These are phyloP conservation scores for Euphorbia pulcherrima DNA, from an alignment of 345 rosid species.

Conservation along the genomic window DNA sequence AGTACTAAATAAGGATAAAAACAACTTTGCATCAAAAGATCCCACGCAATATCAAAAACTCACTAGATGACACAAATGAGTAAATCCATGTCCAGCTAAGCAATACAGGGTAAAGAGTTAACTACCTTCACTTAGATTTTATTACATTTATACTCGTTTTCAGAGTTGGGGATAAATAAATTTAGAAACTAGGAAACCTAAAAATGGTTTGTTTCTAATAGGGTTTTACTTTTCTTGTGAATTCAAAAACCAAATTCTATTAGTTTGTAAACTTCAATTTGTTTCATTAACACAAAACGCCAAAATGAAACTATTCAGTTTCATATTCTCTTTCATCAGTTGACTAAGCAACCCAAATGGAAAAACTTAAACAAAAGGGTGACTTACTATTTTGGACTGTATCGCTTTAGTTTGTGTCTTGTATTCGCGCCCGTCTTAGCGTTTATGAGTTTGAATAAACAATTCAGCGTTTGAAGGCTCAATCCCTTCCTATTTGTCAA, in stretches of 20 bases:
- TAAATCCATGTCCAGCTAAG: neutral
- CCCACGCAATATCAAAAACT: conserved; percentile 6
- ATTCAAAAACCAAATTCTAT: neutral
- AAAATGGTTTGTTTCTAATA: neutral
- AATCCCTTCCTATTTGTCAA: too few relatives aligned
- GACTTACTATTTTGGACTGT: too few relatives aligned
- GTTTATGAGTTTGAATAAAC: too few relatives aligned
- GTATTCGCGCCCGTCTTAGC: too few relatives aligned
- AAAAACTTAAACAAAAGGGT: neutral
- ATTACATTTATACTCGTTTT: neutral
- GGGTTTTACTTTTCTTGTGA: neutral
- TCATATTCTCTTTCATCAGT: conserved; percentile 8
- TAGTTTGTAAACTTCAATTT: neutral
- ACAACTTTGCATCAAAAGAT: conserved; percentile 4
- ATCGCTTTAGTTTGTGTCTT: too few relatives aligned
- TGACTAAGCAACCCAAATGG: conserved; percentile 8
- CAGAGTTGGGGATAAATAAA: neutral
- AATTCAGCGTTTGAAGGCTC: too few relatives aligned
- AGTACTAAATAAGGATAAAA: neutral
- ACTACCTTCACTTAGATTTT: neutral
- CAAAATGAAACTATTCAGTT: neutral
- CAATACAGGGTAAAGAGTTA: conserved; percentile 4
- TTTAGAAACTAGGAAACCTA: neutral
- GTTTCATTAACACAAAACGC: neutral
- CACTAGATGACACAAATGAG: conserved; percentile 10